Evolutionary conservation across 148 eudicot species (phyloP).

Genomic region (Amaranthus palmeri): DNA sequence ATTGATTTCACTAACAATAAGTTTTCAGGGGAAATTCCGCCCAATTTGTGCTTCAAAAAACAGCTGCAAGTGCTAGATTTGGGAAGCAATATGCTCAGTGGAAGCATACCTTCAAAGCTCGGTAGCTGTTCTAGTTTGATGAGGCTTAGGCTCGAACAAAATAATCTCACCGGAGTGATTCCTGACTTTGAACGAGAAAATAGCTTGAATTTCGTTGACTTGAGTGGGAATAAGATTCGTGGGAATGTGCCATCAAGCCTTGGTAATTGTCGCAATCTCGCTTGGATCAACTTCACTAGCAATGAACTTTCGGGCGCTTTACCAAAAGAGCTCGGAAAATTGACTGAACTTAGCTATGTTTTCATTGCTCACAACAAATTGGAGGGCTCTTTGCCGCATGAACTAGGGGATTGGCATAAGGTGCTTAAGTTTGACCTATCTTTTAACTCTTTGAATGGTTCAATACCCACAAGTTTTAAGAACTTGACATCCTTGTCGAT

Average conservation of each 20-base stretch:
- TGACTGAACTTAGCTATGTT: slow-evolving; percentile 40
- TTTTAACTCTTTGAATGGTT: slow-evolving; percentile 51
- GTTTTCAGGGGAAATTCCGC: slow-evolving; percentile 65
- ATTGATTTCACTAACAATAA: slow-evolving; percentile 61
- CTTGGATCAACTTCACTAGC: slow-evolving; percentile 44
- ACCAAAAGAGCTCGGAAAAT: slow-evolving; percentile 53
- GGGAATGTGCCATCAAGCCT: slow-evolving; percentile 58
- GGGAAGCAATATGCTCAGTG: slow-evolving; percentile 54
- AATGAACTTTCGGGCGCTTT: slow-evolving; percentile 54
- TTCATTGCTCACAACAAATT: slow-evolving; percentile 54
- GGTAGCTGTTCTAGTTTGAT: slow-evolving; percentile 56
- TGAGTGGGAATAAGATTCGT: slow-evolving; percentile 47
- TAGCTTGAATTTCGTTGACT: slow-evolving; percentile 39
- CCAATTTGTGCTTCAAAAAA: slow-evolving; percentile 53
- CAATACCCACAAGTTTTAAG: slow-evolving; percentile 44
- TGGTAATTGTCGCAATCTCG: slow-evolving; percentile 36
- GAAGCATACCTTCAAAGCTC: slow-evolving; percentile 53
- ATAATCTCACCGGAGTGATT: slow-evolving; percentile 55
- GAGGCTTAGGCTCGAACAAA: slow-evolving; percentile 52
- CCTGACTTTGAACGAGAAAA: slow-evolving; percentile 50
- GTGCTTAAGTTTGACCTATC: slow-evolving; percentile 42
- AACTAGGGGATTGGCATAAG: slow-evolving; percentile 41
- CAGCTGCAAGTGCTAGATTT: slow-evolving; percentile 36
- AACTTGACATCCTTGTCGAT: slow-evolving; percentile 35
- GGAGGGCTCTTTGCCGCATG: slow-evolving; percentile 54